phyloP scores from a whole-genome alignment of 2,329 filamentous ascomycete genomes.

The Trichoderma aggressivum region DNA sequence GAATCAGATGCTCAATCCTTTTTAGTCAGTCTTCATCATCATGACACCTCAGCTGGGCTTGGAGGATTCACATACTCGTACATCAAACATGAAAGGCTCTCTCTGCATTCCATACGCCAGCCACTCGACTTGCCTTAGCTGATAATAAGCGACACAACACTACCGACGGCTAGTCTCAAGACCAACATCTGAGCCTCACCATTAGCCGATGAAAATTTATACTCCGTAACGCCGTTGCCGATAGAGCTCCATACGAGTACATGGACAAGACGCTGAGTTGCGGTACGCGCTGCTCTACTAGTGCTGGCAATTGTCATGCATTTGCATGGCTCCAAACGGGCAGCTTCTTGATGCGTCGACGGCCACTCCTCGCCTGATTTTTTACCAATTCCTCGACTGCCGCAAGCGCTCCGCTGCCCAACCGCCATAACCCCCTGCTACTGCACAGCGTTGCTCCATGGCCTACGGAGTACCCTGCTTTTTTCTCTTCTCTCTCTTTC shows the following conservation, averaged over 20 bases:
- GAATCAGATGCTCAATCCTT: not conserved
- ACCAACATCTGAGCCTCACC: not conserved
- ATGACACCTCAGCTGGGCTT: not conserved
- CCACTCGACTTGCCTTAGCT: not conserved
- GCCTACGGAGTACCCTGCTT: not conserved
- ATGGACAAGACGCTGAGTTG: not conserved
- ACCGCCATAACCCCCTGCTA: not conserved
- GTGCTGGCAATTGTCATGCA: conserved; percentile 4
- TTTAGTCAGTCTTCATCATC: not conserved
- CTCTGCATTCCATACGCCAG: not conserved
- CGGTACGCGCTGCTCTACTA: not conserved
- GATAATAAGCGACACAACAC: not conserved
- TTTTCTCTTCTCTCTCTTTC: no score
- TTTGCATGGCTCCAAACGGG: conserved; percentile 2
- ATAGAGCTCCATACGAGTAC: conserved; percentile 1
- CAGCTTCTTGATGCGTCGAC: not conserved
- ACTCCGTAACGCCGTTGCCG: conserved; percentile 8
- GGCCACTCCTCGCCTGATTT: conserved; percentile 5
- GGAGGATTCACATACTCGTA: not conserved
- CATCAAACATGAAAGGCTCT: not conserved
- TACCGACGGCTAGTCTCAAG: not conserved
- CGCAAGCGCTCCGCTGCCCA: conserved; percentile 16
- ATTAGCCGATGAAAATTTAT: not conserved
- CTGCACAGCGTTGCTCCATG: not conserved
- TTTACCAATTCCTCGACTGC: not conserved